Base-by-base conservation (phyloP, 2,329 filamentous ascomycete genomes). In the Nemania abortiva region DNA sequence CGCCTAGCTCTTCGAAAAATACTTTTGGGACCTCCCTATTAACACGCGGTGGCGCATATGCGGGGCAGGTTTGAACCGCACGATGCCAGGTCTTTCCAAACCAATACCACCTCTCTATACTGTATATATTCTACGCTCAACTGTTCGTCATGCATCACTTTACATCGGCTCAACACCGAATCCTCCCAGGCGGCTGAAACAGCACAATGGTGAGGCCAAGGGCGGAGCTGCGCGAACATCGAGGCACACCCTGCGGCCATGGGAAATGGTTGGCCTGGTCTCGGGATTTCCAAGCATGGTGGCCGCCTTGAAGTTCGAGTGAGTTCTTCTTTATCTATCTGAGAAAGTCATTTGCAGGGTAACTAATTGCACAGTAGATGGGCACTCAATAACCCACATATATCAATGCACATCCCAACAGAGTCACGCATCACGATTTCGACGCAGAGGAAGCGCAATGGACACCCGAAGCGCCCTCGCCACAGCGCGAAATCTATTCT, bases 101-200 rank as follows among this genome's bases (percentile, higher is more conserved):
- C 90, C 86, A 0, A 93, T 98, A 24, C 95, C 95, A 10, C 91
- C 95, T 1, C 91, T 98, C 72, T 98, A 98, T 78, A 94, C 93
- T 74, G 97, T 96, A 78, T 98, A 99, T 79, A 88, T 98, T 18
- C 88, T 98, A 42, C 91, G 95, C 22, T 98, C 95, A 0, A 94
- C 91, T 0, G 86, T 94, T 10, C 87, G 89, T 54, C 90, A 89
- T 77, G 86, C 87, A 31, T 89, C 87, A 2, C 86, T 95, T 31
- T 99, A 99, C 80, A 91, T 98, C 63, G 96, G 96, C 62, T 97
- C 93, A 52, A 98, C 96, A 0, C 95, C 95, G 0, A 90, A 98
- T 77, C 95, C 96, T 50, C 89, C 90, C 1, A 88, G 95, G 68
- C 92, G 96, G 15, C 85, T 98, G 27, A 90, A 89, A 70, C 96